Evolutionary conservation across 305 asterid species (phyloP).

Genomic region (Fraxinus velutina): DNA sequence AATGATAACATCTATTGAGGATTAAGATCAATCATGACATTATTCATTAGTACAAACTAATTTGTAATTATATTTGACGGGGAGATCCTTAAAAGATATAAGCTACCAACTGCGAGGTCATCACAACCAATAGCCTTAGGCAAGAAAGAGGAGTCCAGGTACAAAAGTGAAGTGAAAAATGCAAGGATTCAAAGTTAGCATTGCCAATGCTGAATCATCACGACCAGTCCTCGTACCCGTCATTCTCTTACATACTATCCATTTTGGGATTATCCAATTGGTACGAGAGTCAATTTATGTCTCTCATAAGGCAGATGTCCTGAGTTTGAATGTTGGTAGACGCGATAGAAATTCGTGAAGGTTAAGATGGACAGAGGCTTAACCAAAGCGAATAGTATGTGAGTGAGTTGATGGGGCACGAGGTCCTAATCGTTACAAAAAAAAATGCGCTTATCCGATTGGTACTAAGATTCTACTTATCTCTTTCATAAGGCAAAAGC

Average conservation of each 20-base stretch:
- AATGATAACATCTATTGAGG: constrained; percentile 9
- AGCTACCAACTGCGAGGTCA: background rate
- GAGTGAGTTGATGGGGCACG: background rate
- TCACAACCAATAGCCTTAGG: background rate
- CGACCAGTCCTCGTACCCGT: background rate
- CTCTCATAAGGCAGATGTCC: background rate
- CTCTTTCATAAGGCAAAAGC: background rate
- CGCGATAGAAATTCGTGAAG: background rate
- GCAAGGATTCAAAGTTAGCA: background rate
- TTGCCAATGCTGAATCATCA: background rate
- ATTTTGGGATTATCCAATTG: background rate
- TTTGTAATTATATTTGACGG: background rate
- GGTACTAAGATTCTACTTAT: background rate
- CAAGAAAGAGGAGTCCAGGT: background rate
- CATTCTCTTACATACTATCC: background rate
- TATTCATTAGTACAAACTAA: background rate
- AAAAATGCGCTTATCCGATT: background rate
- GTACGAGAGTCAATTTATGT: background rate
- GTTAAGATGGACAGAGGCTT: background rate
- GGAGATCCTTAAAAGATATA: background rate
- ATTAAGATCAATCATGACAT: background rate
- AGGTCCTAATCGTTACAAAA: background rate
- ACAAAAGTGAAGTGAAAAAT: background rate
- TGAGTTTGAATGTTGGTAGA: background rate
- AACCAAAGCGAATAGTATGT: background rate